Evolutionary conservation across 1,284 basidiomycete species (phyloP).

Genomic region (Irpex sp.): DNA sequence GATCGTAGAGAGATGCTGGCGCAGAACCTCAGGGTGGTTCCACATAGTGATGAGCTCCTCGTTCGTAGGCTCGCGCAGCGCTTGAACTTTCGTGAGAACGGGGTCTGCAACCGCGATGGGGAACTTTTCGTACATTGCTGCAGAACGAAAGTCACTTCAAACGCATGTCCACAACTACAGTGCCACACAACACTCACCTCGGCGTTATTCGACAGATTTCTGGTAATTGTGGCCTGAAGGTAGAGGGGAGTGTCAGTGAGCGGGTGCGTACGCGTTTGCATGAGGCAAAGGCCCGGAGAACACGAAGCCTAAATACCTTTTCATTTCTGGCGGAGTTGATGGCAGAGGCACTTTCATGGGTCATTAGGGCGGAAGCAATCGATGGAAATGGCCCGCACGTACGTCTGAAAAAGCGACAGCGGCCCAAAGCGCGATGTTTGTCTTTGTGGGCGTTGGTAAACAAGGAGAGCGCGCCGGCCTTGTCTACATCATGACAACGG

Average conservation of each 20-base stretch:
- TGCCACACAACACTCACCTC: not conserved
- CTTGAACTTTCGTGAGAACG: not conserved
- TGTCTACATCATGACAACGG: not conserved
- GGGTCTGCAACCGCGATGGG: not conserved
- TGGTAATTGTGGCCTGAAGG: not conserved
- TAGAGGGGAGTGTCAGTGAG: not conserved
- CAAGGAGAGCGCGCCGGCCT: not conserved
- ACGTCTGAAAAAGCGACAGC: not conserved
- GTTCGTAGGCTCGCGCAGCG: not conserved
- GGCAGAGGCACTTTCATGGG: not conserved
- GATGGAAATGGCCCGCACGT: not conserved
- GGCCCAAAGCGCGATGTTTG: constrained; percentile 1
- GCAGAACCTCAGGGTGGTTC: constrained; percentile 1
- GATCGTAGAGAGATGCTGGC: not conserved
- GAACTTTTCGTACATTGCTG: not conserved
- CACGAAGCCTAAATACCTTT: not conserved
- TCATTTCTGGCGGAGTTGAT: not conserved
- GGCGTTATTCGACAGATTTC: not conserved
- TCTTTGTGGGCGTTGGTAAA: not conserved
- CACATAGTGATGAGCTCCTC: not conserved
- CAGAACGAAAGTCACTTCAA: not conserved
- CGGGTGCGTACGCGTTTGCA: not conserved
- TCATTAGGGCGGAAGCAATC: not conserved
- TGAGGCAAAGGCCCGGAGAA: not conserved
- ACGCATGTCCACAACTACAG: not conserved